These are phyloP conservation scores for Metarhizium rileyi DNA, from an alignment of 2,329 filamentous ascomycete species.

Conservation along the genomic window DNA sequence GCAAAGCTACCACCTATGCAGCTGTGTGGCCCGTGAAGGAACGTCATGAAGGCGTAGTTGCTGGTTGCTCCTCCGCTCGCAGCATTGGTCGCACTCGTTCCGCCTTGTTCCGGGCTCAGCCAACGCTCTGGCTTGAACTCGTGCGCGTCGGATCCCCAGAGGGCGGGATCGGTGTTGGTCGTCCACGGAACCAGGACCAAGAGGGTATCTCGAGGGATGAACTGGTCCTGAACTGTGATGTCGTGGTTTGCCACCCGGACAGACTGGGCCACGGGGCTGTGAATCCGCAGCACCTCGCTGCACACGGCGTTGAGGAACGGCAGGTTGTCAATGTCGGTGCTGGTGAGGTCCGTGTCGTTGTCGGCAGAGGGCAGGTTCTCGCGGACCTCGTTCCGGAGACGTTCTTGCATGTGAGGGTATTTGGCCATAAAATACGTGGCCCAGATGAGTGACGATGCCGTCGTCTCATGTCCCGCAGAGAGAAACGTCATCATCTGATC, in stretches of 20 bases:
- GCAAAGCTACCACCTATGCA: slow-evolving; percentile 48
- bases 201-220: slow-evolving; percentile 26
- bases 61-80: slow-evolving; percentile 21
- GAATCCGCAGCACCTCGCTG: slow-evolving; percentile 32
- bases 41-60: slow-evolving; percentile 66
- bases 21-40: slow-evolving; percentile 49
- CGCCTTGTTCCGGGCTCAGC: slow-evolving; percentile 13
- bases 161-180: slow-evolving; percentile 18
- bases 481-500: slow-evolving; percentile 33
- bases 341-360: slow-evolving; percentile 11
- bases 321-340: slow-evolving; percentile 7
- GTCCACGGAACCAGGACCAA: slow-evolving; percentile 22
- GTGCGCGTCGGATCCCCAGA: slow-evolving; percentile 27
- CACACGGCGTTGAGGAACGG: slow-evolving; percentile 31
- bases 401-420: slow-evolving; percentile 25
- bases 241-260: slow-evolving; percentile 23
- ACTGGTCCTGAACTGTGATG: slow-evolving; percentile 21
- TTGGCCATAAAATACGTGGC: slow-evolving; percentile 27
- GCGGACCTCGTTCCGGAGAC: slow-evolving; percentile 29
- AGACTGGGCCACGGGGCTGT: slow-evolving; percentile 25
- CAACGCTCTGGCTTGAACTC: slow-evolving; percentile 29
- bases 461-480: slow-evolving; percentile 34
- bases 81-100: slow-evolving; percentile 6
- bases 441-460: slow-evolving; percentile 31
- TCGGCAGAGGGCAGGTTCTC: slow-evolving; percentile 21